These are phyloP conservation scores for Leccinum barrowsii DNA, from an alignment of 768 basidiomycete species.

Conservation along the genomic window DNA sequence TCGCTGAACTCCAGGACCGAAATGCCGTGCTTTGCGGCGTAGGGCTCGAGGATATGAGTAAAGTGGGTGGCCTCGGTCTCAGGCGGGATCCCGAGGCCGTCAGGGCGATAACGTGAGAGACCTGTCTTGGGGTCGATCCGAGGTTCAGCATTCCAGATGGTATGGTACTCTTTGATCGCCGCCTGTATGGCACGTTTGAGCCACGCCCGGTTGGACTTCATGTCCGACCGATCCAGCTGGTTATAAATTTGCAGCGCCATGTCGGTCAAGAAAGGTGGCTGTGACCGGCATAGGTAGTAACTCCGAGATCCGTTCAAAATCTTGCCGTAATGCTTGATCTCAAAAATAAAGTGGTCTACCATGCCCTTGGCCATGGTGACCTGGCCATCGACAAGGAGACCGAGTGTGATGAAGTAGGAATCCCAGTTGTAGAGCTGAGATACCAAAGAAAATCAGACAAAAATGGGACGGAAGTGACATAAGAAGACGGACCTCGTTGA, in stretches of 20 bases:
- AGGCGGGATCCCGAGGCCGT: conserved; percentile 92
- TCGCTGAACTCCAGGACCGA: conserved; percentile 96
- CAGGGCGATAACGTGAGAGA: conserved; percentile 90
- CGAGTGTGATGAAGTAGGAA: conserved; percentile 91
- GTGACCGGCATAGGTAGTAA: conserved; percentile 92
- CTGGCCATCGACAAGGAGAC: conserved; percentile 91
- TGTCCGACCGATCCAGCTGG: conserved; percentile 83
- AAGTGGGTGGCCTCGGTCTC: conserved; percentile 99
- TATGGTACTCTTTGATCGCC: conserved; percentile 98
- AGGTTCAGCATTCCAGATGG: conserved; percentile 93
- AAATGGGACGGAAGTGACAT: background rate
- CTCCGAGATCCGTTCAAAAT: conserved; percentile 95
- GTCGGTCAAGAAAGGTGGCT: conserved; percentile 98
- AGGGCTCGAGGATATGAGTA: conserved; percentile 95
- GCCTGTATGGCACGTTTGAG: conserved; percentile 94
- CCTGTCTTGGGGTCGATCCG: conserved; percentile 94
- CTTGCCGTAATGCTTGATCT: conserved; percentile 97
- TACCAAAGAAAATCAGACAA: conserved; percentile 5
- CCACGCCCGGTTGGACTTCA: conserved; percentile 79
- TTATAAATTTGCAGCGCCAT: conserved; percentile 98
- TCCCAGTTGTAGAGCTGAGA: conserved; percentile 90
- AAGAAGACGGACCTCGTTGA: conserved; percentile 73
- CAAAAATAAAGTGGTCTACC: conserved; percentile 99
- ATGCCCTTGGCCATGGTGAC: conserved; percentile 94
- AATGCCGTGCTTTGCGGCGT: conserved; percentile 85